Conservation (phyloP, 345 rosid species). For the Corymbia maculata region DNA sequence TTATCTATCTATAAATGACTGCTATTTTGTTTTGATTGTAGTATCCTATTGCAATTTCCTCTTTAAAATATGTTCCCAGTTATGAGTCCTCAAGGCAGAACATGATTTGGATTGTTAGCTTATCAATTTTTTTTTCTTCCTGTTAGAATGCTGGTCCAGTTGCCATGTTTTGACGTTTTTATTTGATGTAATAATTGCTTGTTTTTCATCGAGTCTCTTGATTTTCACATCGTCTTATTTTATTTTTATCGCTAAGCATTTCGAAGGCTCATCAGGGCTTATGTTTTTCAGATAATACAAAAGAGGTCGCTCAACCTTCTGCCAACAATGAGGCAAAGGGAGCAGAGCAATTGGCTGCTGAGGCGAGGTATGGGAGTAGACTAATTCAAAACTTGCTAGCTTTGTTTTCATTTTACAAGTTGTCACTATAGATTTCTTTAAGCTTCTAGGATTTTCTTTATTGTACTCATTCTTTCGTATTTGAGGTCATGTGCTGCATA, state of each 20-base stretch:
- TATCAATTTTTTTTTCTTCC: neutral
- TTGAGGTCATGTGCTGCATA: neutral
- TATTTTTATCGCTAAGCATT: neutral
- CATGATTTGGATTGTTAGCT: neutral
- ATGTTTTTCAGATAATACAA: conserved; percentile 39
- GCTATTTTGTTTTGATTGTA: neutral
- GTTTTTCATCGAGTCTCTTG: neutral
- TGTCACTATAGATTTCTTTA: neutral
- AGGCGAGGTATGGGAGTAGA: conserved; percentile 43
- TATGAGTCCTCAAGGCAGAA: neutral
- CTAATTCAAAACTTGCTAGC: neutral
- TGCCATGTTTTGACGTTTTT: neutral
- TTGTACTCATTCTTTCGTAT: neutral
- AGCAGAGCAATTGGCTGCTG: conserved; percentile 31
- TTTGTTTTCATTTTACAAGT: neutral
- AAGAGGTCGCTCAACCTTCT: conserved; percentile 32
- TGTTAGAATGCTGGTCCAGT: neutral
- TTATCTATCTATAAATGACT: neutral
- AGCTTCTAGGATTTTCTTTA: neutral
- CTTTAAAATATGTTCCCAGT: neutral
- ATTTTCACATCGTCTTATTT: neutral
- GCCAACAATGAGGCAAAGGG: conserved; percentile 15
- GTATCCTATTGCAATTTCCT: neutral
- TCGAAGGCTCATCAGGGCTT: neutral
- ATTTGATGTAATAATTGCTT: neutral